Evolutionary conservation across 73 alveolate genomes (phyloP).

Genomic region (Tetrahymena borealis): DNA sequence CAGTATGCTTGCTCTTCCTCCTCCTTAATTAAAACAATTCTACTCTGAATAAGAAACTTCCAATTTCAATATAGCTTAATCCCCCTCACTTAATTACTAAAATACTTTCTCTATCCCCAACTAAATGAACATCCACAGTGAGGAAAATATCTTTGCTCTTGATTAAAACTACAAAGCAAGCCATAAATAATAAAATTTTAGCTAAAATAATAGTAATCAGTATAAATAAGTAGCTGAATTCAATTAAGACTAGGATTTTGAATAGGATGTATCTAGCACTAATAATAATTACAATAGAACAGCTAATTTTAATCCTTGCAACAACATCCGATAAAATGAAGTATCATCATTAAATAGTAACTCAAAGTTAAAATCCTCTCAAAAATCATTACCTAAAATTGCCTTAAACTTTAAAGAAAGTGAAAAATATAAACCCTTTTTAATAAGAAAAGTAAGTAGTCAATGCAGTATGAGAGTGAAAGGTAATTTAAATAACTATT

Average conservation of each 20-base stretch:
- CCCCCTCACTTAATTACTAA: background rate
- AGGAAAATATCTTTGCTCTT: background rate
- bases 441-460: background rate
- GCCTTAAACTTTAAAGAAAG: background rate
- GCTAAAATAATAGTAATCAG: background rate
- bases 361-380: background rate
- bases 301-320: background rate
- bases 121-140: background rate
- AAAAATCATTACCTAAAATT: background rate
- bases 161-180: background rate
- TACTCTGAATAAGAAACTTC: background rate
- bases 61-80: too few species aligned
- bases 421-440: background rate
- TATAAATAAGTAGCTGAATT: background rate
- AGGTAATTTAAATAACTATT: background rate
- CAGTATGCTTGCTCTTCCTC: background rate
- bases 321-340: background rate
- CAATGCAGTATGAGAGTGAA: background rate
- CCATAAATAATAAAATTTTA: background rate
- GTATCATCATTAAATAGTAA: background rate
- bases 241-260: background rate
- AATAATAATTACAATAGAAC: background rate
- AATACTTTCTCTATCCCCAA: background rate
- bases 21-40: background rate
- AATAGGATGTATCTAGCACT: background rate